A percentile compares a stretch with the other conserved stretches of the same genome.
Evolutionary conservation across 1,139 yeast species (phyloP).

Genomic region (Blastobotrys niveus): DNA sequence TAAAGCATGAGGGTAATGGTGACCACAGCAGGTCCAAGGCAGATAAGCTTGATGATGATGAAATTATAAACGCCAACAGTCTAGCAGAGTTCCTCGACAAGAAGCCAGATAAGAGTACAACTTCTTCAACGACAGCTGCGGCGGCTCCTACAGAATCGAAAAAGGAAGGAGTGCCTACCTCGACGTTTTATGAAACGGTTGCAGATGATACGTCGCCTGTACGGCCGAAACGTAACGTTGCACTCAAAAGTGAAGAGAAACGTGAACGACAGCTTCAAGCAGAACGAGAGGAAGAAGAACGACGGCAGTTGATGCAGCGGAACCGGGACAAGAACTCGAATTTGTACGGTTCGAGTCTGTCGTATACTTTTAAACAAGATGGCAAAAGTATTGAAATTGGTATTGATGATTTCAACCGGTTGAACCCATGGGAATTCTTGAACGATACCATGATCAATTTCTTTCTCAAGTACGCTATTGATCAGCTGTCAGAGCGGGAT

Average conservation of each 20-base stretch:
- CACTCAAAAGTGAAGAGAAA: background rate
- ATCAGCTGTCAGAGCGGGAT: background rate
- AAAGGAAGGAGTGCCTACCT: no score
- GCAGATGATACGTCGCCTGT: background rate
- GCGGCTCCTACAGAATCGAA: background rate
- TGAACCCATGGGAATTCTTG: constrained; percentile 36
- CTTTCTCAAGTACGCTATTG: constrained; percentile 29
- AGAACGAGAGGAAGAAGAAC: constrained; percentile 3
- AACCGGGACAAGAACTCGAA: constrained; percentile 6
- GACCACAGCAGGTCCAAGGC: no score
- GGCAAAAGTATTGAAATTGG: constrained; percentile 29
- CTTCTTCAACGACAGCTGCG: background rate
- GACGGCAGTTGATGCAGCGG: background rate
- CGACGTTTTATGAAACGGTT: no score
- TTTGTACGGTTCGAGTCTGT: constrained; percentile 17
- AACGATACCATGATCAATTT: constrained; percentile 42
- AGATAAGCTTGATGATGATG: no score
- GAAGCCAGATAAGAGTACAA: no score
- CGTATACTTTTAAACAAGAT: constrained; percentile 27
- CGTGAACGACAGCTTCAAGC: background rate
- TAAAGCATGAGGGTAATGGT: no score
- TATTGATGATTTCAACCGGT: constrained; percentile 32
- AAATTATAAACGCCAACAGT: no score
- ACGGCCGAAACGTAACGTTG: constrained; percentile 4
- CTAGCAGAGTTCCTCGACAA: background rate